A percentile compares a stretch with the other conserved stretches of the same genome.
Evolutionary conservation across 805 yeast genomes (phyloP).

Genomic region (Candida vaughaniae): DNA sequence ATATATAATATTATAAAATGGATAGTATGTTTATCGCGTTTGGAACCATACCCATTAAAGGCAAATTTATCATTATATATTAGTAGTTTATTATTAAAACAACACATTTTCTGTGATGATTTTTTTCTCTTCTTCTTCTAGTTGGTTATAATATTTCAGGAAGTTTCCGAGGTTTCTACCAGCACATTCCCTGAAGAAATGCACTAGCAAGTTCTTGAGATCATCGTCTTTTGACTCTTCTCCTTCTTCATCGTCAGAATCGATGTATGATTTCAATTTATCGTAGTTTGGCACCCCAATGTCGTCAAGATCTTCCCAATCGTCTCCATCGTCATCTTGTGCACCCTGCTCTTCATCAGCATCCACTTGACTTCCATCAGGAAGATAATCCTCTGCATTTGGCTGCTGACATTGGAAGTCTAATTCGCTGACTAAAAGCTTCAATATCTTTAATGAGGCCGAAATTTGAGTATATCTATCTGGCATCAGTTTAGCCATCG

Average conservation of each 20-base stretch:
- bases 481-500: slow-evolving; percentile 71
- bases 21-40: no score
- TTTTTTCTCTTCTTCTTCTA: slow-evolving; percentile 55
- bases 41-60: no score
- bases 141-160: slow-evolving; percentile 46
- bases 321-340: slow-evolving; percentile 49
- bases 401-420: slow-evolving; percentile 59
- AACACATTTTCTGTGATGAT: slow-evolving; percentile 49
- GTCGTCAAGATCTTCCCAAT: slow-evolving; percentile 78
- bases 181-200: slow-evolving; percentile 59
- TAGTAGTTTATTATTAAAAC: no score
- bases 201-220: slow-evolving; percentile 40
- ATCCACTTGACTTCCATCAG: slow-evolving; percentile 48
- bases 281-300: slow-evolving; percentile 62
- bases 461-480: slow-evolving; percentile 63
- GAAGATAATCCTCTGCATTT: slow-evolving; percentile 36
- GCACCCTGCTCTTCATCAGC: slow-evolving; percentile 34
- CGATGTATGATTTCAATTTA: slow-evolving; percentile 58
- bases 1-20: no score
- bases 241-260: slow-evolving; percentile 41
- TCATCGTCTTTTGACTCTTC: slow-evolving; percentile 29
- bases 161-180: slow-evolving; percentile 50
- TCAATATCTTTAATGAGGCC: slow-evolving; percentile 69
- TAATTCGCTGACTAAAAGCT: slow-evolving; percentile 68
- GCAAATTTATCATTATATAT: no score